These are phyloP conservation scores for Hippophae gyantsensis DNA, from an alignment of 306 rosid genomes.

Conservation along the genomic window DNA sequence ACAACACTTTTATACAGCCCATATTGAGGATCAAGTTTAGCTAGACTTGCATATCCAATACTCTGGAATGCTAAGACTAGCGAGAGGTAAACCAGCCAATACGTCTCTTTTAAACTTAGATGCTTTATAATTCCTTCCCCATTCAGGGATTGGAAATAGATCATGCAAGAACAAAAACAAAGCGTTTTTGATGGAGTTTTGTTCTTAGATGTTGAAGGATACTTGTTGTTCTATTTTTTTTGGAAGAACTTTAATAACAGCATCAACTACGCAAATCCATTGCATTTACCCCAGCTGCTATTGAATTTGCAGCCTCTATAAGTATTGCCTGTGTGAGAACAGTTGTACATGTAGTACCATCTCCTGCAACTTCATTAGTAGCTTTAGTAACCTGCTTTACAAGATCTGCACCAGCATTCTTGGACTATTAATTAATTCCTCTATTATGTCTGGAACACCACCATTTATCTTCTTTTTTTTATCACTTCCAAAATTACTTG, in stretches of 20 bases:
- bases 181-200: slow-evolving; percentile 7
- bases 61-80: slow-evolving; percentile 95
- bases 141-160: slow-evolving; percentile 62
- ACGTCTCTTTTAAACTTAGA: slow-evolving; percentile 54
- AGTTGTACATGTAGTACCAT: slow-evolving; percentile 96
- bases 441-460: no score
- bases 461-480: no score
- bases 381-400: slow-evolving; percentile 91
- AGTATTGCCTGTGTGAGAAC: slow-evolving; percentile 91
- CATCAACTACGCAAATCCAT: slow-evolving; percentile 79
- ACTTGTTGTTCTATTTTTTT: slow-evolving; percentile 12
- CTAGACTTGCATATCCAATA: slow-evolving; percentile 84
- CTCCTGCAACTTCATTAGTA: slow-evolving; percentile 85
- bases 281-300: slow-evolving; percentile 86
- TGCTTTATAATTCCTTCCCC: slow-evolving; percentile 51
- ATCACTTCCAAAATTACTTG: no score
- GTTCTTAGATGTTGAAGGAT: slow-evolving; percentile 23
- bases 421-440: no score
- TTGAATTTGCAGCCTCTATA: slow-evolving; percentile 78
- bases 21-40: slow-evolving; percentile 78
- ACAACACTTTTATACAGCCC: slow-evolving; percentile 80
- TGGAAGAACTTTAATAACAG: slow-evolving; percentile 49
- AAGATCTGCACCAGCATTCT: slow-evolving; percentile 55
- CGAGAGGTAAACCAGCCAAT: slow-evolving; percentile 80
- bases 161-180: slow-evolving; percentile 22